Evolutionary conservation across 1,139 yeast genomes (phyloP).

Genomic region (Yarrowia galli): DNA sequence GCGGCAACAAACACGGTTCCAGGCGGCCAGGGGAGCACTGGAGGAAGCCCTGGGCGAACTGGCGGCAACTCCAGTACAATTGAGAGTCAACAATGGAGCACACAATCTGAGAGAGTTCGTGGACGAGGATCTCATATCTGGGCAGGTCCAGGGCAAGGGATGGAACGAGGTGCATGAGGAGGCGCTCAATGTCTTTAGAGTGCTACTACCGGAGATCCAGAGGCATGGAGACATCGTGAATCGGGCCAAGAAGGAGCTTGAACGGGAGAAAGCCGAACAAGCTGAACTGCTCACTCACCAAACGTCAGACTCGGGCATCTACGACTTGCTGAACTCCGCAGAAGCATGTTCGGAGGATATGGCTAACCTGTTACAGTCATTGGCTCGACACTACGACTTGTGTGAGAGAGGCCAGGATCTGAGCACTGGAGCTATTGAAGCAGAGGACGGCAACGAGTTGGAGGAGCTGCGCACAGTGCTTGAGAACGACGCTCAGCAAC

Average conservation of each 20-base stretch:
- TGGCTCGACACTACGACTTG: conserved; percentile 27
- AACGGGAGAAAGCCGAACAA: conserved; percentile 10
- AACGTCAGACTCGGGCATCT: conserved; percentile 5
- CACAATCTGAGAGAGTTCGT: conserved; percentile 30
- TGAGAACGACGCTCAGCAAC: conserved; percentile 18
- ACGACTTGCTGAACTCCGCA: conserved; percentile 19
- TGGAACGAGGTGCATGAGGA: conserved; percentile 30
- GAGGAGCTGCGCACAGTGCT: conserved; percentile 6
- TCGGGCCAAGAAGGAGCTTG: conserved; percentile 20
- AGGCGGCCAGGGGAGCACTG: conserved; percentile 20
- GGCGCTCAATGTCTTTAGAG: conserved; percentile 19
- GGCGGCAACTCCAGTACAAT: conserved; percentile 25
- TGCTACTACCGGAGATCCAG: conserved; percentile 18
- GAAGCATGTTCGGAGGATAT: conserved; percentile 23
- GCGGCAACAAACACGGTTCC: conserved; percentile 25
- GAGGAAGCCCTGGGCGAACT: conserved; percentile 26
- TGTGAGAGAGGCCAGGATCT: conserved; percentile 26
- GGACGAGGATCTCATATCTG: conserved; percentile 1
- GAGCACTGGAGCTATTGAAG: conserved; percentile 10
- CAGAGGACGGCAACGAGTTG: conserved; percentile 18
- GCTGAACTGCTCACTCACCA: background rate
- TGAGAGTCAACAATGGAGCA: conserved; percentile 26
- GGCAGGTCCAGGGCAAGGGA: background rate
- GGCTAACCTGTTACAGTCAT: conserved; percentile 17
- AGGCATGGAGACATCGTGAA: conserved; percentile 13